A percentile compares a stretch with the other conserved stretches of the same genome.
These are phyloP conservation scores for Cladosporium phlei DNA, from an alignment of 2,329 filamentous ascomycete genomes.

Conservation along the genomic window DNA sequence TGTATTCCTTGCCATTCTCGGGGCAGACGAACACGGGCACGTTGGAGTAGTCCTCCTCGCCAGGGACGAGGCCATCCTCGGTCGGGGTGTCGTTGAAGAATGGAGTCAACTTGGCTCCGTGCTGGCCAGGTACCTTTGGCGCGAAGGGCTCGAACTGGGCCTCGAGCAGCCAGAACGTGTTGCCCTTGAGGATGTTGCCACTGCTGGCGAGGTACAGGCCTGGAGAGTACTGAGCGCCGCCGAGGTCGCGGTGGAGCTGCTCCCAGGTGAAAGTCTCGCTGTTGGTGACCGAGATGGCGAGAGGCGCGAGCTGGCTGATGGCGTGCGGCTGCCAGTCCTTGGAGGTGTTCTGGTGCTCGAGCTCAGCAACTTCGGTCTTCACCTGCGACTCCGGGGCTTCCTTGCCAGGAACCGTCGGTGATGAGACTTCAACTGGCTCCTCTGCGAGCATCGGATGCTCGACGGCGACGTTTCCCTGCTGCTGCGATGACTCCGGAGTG, in stretches of 20 bases:
- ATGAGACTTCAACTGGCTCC: no score
- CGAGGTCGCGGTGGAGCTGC: conserved; percentile 35
- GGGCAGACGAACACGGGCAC: conserved; percentile 40
- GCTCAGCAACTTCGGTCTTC: no score
- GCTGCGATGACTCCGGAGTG: no score
- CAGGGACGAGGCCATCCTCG: conserved; percentile 20
- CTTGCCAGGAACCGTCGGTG: no score
- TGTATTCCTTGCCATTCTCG: conserved; percentile 27
- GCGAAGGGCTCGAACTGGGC: conserved; percentile 37
- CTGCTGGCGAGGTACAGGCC: conserved; percentile 32
- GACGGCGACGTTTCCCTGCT: no score
- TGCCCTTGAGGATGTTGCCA: conserved; percentile 19
- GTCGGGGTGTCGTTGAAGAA: conserved; percentile 40
- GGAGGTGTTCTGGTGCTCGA: no score
- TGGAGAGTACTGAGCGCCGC: conserved; percentile 37
- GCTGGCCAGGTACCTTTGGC: conserved; percentile 36
- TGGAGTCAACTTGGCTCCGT: conserved; percentile 44
- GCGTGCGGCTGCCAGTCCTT: conserved; percentile 37
- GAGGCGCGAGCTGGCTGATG: conserved; percentile 30
- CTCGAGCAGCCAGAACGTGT: conserved; percentile 41
- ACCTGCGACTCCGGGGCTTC: no score
- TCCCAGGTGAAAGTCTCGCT: conserved; percentile 35
- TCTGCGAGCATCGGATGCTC: no score
- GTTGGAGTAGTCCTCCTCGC: conserved; percentile 29
- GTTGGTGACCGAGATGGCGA: conserved; percentile 16